phyloP scores from a whole-genome alignment of 2,329 filamentous ascomycete genomes.

The Cladosporium sp. region DNA sequence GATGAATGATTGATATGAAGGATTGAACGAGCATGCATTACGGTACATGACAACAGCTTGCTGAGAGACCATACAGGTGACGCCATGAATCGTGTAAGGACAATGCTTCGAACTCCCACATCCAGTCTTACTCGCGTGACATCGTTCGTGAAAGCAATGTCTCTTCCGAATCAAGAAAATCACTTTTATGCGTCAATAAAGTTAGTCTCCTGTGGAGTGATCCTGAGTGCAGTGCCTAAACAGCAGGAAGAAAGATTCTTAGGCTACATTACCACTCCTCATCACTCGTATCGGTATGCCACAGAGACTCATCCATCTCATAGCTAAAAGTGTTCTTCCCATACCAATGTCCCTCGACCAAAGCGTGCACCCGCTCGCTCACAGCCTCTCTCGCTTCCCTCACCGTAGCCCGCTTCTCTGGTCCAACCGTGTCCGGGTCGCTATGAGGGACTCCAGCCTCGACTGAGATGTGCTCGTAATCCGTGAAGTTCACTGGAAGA shows the following conservation, averaged over 20 bases:
- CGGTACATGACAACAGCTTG: neutral
- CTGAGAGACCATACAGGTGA: neutral
- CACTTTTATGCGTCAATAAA: too few relatives aligned
- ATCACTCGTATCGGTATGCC: slow-evolving; percentile 32
- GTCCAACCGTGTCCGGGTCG: neutral
- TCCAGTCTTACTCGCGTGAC: too few relatives aligned
- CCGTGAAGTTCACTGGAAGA: slow-evolving; percentile 2
- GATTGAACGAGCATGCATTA: neutral
- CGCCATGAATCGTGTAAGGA: neutral
- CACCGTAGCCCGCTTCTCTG: neutral
- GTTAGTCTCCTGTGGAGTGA: too few relatives aligned
- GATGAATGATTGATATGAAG: slow-evolving; percentile 7
- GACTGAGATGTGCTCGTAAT: slow-evolving; percentile 21
- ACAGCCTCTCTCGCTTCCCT: slow-evolving; percentile 12
- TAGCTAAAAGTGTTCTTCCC: slow-evolving; percentile 23
- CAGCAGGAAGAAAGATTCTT: too few relatives aligned
- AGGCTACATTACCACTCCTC: slow-evolving; percentile 27
- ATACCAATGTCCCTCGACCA: slow-evolving; percentile 27
- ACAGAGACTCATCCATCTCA: slow-evolving; percentile 27
- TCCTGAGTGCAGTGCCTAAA: too few relatives aligned
- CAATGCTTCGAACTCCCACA: too few relatives aligned
- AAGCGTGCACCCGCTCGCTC: slow-evolving; percentile 13
- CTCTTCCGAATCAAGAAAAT: too few relatives aligned
- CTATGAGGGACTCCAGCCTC: slow-evolving; percentile 17
- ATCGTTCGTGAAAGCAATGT: too few relatives aligned